Evolutionary conservation across 192 early-diverging fungal genomes (phyloP).

Genomic region (Coemansia sp.): DNA sequence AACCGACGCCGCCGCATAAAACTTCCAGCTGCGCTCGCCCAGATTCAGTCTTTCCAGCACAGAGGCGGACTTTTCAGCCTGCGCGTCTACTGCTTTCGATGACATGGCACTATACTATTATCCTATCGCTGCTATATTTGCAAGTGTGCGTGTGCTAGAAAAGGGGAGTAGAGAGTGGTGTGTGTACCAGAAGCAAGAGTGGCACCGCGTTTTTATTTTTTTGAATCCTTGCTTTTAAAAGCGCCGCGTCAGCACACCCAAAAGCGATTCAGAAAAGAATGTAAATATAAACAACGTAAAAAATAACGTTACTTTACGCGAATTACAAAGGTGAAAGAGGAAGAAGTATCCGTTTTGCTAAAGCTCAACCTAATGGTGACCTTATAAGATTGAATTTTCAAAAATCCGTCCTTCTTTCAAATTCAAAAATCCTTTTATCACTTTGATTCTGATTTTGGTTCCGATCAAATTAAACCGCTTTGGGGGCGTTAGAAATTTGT

Average conservation of each 20-base stretch:
- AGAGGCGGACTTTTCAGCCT: constrained; percentile 34
- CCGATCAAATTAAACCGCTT: no score
- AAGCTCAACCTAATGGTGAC: no score
- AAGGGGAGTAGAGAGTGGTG: no score
- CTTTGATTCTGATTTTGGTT: no score
- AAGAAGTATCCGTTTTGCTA: no score
- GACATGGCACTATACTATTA: neutral
- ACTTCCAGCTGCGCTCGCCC: constrained; percentile 61
- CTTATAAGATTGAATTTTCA: no score
- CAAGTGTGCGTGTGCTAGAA: neutral
- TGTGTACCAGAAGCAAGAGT: neutral
- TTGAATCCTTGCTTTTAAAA: neutral
- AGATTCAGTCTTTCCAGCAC: constrained; percentile 50
- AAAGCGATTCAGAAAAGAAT: neutral
- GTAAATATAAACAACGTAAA: neutral
- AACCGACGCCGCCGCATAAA: constrained; percentile 64
- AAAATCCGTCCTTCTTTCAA: no score
- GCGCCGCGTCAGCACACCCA: neutral
- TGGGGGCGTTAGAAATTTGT: no score
- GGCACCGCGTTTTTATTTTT: neutral
- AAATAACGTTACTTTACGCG: neutral
- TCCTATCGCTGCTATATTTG: neutral
- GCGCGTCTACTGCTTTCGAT: constrained; percentile 18
- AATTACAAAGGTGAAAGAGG: neutral
- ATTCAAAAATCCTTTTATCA: no score